These are phyloP conservation scores for Penicillium argentinense DNA, from an alignment of 495 filamentous ascomycete species.

Conservation along the genomic window DNA sequence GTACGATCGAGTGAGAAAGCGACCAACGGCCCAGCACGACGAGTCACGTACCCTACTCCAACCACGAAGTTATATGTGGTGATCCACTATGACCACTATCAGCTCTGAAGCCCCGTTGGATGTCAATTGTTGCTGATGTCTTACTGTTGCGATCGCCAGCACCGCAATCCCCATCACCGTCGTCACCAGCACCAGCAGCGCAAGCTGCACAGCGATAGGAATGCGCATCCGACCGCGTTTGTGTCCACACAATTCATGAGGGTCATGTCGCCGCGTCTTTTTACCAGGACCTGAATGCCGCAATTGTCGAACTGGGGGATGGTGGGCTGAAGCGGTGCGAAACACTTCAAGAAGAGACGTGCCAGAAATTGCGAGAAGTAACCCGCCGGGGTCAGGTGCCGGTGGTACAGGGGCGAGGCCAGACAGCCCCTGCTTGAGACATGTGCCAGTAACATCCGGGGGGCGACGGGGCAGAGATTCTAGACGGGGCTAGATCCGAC, in stretches of 20 bases:
- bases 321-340: too few relatives aligned
- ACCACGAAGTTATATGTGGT: constrained; percentile 76
- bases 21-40: background rate
- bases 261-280: too few relatives aligned
- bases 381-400: background rate
- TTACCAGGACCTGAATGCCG: too few relatives aligned
- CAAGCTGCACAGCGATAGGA: constrained; percentile 80
- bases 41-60: constrained; percentile 51
- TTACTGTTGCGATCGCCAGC: constrained; percentile 62
- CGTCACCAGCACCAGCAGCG: constrained; percentile 67
- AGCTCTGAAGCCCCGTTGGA: too few relatives aligned
- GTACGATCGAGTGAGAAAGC: constrained; percentile 1
- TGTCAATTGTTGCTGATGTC: constrained; percentile 1
- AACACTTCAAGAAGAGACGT: background rate
- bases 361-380: too few relatives aligned
- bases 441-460: background rate
- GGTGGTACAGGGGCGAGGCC: background rate
- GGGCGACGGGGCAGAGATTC: background rate
- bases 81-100: constrained; percentile 53
- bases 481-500: background rate
- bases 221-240: constrained; percentile 62
- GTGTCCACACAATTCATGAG: constrained; percentile 1
- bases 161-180: constrained; percentile 66
- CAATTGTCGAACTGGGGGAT: background rate
- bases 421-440: background rate